phyloP scores from a whole-genome alignment of 202 grass and related monocot genomes.

The Panicum virgatum region DNA sequence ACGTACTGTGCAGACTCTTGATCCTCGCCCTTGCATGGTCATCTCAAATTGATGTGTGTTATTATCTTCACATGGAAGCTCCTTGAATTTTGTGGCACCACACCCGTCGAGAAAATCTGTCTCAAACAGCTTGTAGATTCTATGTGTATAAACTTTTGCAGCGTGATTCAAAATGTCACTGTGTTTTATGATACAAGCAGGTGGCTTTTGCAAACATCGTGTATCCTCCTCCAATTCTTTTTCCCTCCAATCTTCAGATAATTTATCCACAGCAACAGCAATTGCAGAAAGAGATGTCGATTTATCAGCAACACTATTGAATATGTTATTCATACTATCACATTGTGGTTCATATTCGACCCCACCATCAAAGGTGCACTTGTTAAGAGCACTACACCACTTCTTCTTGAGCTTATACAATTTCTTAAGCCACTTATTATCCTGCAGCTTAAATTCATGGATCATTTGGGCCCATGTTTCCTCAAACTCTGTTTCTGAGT shows the following conservation, averaged over 20 bases:
- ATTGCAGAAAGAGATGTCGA: slow-evolving; percentile 47
- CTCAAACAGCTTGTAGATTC: slow-evolving; percentile 85
- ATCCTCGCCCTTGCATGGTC: slow-evolving; percentile 71
- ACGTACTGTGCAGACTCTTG: slow-evolving; percentile 64
- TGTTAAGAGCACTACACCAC: slow-evolving; percentile 77
- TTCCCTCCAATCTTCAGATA: slow-evolving; percentile 65
- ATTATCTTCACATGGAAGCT: slow-evolving; percentile 41
- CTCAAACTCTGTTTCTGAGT: slow-evolving; percentile 69
- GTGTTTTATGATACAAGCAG: slow-evolving; percentile 67
- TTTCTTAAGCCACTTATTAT: slow-evolving; percentile 83
- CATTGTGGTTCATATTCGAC: slow-evolving; percentile 61
- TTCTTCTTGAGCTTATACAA: slow-evolving; percentile 70
- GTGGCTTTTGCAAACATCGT: slow-evolving; percentile 58
- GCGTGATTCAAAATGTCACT: slow-evolving; percentile 86
- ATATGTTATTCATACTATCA: slow-evolving; percentile 70
- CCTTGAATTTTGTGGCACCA: slow-evolving; percentile 72
- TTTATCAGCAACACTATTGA: slow-evolving; percentile 62
- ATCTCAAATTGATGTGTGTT: slow-evolving; percentile 66
- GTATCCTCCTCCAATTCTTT: slow-evolving; percentile 74
- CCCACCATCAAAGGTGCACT: slow-evolving; percentile 70
- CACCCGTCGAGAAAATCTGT: slow-evolving; percentile 82
- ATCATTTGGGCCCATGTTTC: slow-evolving; percentile 73
- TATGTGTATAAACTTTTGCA: slow-evolving; percentile 72
- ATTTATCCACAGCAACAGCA: slow-evolving; percentile 55
- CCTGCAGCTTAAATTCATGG: slow-evolving; percentile 62